A percentile compares a stretch with the other conserved stretches of the same genome.
Conservation (phyloP, 345 rosid genomes). For the Euphorbia peplus region DNA sequence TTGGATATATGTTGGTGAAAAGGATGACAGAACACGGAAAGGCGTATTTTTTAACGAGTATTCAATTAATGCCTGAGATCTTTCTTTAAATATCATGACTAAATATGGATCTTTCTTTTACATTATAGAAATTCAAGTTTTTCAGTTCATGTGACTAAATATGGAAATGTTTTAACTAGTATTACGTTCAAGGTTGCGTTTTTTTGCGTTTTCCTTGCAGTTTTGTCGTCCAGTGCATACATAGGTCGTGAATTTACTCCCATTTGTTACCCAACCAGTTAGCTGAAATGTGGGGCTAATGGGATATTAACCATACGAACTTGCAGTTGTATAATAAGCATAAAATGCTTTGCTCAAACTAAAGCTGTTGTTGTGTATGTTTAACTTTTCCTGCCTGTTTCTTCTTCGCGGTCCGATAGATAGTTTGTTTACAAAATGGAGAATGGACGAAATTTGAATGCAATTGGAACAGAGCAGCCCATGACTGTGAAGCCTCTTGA, state of each 20-base stretch:
- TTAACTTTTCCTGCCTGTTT: slow-evolving; percentile 8
- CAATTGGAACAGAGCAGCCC: slow-evolving; percentile 16
- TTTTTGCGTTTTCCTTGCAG: neutral
- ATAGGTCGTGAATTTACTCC: neutral
- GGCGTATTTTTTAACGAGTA: neutral
- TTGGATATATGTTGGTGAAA: slow-evolving; percentile 10
- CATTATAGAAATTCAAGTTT: neutral
- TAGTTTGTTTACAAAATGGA: slow-evolving; percentile 27
- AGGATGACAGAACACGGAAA: neutral
- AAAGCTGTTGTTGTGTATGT: neutral
- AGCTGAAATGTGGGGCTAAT: slow-evolving; percentile 5
- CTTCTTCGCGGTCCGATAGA: neutral
- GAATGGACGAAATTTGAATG: slow-evolving; percentile 33
- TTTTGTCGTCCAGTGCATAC: neutral
- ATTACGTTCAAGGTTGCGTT: neutral
- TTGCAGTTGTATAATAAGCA: too few relatives aligned
- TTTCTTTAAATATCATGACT: too few relatives aligned
- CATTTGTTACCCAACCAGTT: neutral
- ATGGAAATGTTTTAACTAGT: neutral
- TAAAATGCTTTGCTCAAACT: neutral
- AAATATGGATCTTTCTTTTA: too few relatives aligned
- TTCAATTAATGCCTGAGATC: too few relatives aligned
- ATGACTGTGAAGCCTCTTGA: slow-evolving; percentile 27
- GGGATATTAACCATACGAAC: neutral
- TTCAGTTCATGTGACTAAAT: neutral